Conservation (phyloP, 768 basidiomycete genomes). For the Tylopilus rubrobrunneus region DNA sequence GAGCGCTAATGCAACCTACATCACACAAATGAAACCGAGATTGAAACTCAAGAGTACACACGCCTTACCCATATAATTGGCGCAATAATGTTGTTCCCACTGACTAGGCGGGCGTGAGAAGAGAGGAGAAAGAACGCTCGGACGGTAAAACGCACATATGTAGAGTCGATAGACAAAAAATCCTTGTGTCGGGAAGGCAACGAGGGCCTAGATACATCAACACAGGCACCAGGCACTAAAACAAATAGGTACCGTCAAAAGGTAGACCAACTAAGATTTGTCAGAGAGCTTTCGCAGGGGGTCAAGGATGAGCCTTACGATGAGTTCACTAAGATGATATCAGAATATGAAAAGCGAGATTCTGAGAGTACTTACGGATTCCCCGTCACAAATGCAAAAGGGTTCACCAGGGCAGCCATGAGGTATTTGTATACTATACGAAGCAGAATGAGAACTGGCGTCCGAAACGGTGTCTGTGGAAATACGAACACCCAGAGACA, state of each 20-base stretch:
- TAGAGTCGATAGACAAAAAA: not conserved
- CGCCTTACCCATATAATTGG: not conserved
- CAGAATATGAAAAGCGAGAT: not conserved
- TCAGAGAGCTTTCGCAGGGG: not conserved
- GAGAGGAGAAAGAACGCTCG: not conserved
- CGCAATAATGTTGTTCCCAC: not conserved
- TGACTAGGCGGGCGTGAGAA: not conserved
- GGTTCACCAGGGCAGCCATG: not conserved
- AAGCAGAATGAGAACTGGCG: not conserved
- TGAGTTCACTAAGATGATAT: not conserved
- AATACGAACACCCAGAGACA: slow-evolving; percentile 8
- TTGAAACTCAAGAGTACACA: not conserved
- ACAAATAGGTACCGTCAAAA: not conserved
- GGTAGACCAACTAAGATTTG: not conserved
- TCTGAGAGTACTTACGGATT: slow-evolving; percentile 2
- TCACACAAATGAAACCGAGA: not conserved
- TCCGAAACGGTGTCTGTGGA: not conserved
- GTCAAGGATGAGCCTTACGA: not conserved
- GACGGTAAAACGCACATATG: not conserved
- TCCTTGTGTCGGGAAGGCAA: not conserved
- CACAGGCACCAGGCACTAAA: not conserved
- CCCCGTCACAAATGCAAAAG: not conserved
- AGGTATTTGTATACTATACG: slow-evolving; percentile 3
- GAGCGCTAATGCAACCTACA: not conserved
- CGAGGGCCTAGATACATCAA: not conserved